phyloP scores from a whole-genome alignment of 768 basidiomycete species.

The Lactarius hengduanensis region DNA sequence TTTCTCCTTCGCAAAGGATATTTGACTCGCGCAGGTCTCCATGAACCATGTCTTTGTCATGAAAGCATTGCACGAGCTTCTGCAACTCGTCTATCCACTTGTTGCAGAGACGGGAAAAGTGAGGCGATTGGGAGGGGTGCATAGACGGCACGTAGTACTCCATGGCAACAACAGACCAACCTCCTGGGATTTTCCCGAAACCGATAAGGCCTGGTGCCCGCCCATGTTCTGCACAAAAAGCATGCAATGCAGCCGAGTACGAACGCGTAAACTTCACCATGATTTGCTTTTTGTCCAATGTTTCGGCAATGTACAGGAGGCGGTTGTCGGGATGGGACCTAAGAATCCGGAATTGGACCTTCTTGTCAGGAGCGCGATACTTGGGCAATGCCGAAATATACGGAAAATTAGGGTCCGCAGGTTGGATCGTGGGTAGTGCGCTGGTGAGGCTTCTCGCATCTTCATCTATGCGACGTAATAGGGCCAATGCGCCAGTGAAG shows the following conservation, averaged over 20 bases:
- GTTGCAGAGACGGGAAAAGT: background rate
- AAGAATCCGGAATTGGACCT: background rate
- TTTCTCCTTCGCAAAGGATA: background rate
- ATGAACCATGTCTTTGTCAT: background rate
- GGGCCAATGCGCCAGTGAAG: background rate
- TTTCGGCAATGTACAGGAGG: conserved; percentile 2
- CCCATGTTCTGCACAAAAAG: background rate
- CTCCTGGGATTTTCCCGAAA: background rate
- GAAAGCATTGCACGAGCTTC: background rate
- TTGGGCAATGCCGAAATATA: background rate
- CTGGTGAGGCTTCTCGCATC: background rate
- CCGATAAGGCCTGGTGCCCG: background rate
- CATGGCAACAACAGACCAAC: background rate
- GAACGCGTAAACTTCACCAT: background rate
- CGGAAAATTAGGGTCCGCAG: background rate
- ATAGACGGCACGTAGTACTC: background rate
- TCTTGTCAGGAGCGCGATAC: background rate
- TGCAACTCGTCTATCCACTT: background rate
- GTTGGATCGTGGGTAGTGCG: background rate
- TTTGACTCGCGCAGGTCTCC: conserved; percentile 2
- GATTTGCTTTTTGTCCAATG: background rate
- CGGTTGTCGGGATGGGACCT: background rate
- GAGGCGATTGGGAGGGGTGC: background rate
- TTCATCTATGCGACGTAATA: conserved; percentile 4
- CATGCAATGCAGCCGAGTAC: conserved; percentile 3